Base-by-base conservation (phyloP, 768 basidiomycete genomes). In the Collybiopsis luxurians region DNA sequence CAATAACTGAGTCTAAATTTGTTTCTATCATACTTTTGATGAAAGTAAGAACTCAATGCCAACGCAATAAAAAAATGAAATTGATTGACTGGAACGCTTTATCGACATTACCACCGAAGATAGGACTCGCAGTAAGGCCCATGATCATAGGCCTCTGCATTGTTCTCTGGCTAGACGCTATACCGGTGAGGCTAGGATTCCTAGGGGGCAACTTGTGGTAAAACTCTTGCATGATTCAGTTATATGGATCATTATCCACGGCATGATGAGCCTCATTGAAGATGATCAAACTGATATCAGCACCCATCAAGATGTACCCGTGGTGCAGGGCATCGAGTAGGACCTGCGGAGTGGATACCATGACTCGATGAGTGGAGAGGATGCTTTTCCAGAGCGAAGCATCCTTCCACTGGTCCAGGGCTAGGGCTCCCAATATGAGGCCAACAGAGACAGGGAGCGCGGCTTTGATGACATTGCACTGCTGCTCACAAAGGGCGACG, bases 211-310 rank as follows among this genome's bases (percentile, higher is more conserved):
- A 74, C 1, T 21, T 49, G 62, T 81, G 81, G 64, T 93, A 94
- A 61, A 91, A 90, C 57, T 86, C 79, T 40, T 72, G 70, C 89
- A 93, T 92, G 55, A 93, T 86, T 59, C 75, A 71, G 60, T 89
- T 90, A 70, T 90, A 91, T 0, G 91, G 84, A 62, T 93, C 83
- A n/a, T 85, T 82, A 42, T 84, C 83, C 1, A 78, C 78, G 0
- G 87, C 85, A 61, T 95, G 91, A 61, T 94, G 92, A 0, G 88
- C 89, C 64, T 92, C 90, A 55, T 92, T 89, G 57, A 92, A 89
- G 4, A 94, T 67, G 5, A 92, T 64, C 2, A 93, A 77, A 26
- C 83, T 75, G 34, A 92, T 79, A 58, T 90, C 82, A 46, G 62
- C 69, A 0, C 87, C 86, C 19, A 92, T 69, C 36, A 67, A 69